Conservation (phyloP, 495 filamentous ascomycete species). For the Articulospora tetracladia region DNA sequence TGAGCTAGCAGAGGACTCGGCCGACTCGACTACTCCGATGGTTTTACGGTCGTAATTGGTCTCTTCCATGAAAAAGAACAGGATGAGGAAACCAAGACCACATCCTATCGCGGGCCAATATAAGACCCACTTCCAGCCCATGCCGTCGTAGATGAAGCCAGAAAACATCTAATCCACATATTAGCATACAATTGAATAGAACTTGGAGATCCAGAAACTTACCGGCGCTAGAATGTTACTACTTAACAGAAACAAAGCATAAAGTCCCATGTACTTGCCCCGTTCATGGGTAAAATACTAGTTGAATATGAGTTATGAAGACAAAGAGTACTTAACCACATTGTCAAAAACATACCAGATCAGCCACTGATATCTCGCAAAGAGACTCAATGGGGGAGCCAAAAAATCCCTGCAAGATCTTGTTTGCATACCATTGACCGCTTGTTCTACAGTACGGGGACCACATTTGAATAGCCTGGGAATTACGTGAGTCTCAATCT, state of each 20-base stretch:
- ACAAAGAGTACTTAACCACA: constrained; percentile 12
- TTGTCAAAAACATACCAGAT: constrained; percentile 44
- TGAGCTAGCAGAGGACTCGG: background rate
- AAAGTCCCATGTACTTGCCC: constrained; percentile 50
- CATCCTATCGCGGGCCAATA: constrained; percentile 58
- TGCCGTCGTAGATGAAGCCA: constrained; percentile 58
- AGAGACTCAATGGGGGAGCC: constrained; percentile 62
- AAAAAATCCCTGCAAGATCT: constrained; percentile 59
- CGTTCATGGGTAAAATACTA: constrained; percentile 61
- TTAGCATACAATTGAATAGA: background rate
- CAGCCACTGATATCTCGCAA: constrained; percentile 56
- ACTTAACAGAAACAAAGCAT: constrained; percentile 56
- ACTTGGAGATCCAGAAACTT: background rate
- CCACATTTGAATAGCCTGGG: constrained; percentile 35
- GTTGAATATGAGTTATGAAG: constrained; percentile 38
- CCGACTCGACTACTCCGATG: background rate
- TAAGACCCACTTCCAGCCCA: constrained; percentile 58
- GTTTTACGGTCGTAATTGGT: constrained; percentile 27
- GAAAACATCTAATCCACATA: constrained; percentile 36
- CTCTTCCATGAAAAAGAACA: constrained; percentile 29
- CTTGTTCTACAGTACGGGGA: constrained; percentile 40
- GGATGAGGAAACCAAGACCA: constrained; percentile 37
- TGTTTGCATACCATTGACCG: constrained; percentile 57
- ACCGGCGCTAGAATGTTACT: constrained; percentile 56
- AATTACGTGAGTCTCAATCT: background rate